Evolutionary conservation across 306 rosid species (phyloP), one percentile per base, ranked within the genome.

Genomic region (Begonia masoniana): DNA sequence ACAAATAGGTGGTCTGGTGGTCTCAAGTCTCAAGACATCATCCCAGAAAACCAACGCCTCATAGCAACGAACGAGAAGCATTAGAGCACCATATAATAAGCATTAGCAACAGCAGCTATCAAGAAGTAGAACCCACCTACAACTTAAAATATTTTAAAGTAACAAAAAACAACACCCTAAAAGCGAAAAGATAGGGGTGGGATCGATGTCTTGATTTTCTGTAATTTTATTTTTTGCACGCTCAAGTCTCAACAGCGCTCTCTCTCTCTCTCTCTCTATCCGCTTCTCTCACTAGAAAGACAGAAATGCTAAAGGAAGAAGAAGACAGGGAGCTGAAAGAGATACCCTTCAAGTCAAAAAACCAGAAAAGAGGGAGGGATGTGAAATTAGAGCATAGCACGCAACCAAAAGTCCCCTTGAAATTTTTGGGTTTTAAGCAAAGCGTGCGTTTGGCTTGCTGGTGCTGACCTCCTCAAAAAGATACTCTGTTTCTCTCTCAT

Each of bases 351-450:
- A 9, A 52, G 67, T 66, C 55, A 62, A 67, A 72, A 68, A 65
- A 24, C 62, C 60, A 68, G 39, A 59, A 71, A 83, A 78, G 39
- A 31, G 39, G 39, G 64, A 67, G 65, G 75, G 71, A 74, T 61
- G 47, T 47, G 70, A 69, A 77, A 64, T 66, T 69, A 74, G 82
- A 65, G 49, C 70, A 67, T 43, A 53, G 35, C 81, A 88, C 84
- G 94, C 87, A 80, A 82, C 76, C 68, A 31, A 65, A 60, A 68
- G 47, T 47, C 51, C 51, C 70, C 57, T 56, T 43, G 5, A 75
- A 41, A 70, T 52, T 14, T 72, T 62, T 71, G 55, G 78, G 78
- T 80, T 70, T 83, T 56, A 82, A 80, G 87, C 71, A 78, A 79
- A 72, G 82, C 74, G 74, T 61, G 74, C 72, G 60, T 51, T 3